Evolutionary conservation across 371 early-diverging fungal species (phyloP).

Genomic region (Batrachochytrium dendrobatidis): DNA sequence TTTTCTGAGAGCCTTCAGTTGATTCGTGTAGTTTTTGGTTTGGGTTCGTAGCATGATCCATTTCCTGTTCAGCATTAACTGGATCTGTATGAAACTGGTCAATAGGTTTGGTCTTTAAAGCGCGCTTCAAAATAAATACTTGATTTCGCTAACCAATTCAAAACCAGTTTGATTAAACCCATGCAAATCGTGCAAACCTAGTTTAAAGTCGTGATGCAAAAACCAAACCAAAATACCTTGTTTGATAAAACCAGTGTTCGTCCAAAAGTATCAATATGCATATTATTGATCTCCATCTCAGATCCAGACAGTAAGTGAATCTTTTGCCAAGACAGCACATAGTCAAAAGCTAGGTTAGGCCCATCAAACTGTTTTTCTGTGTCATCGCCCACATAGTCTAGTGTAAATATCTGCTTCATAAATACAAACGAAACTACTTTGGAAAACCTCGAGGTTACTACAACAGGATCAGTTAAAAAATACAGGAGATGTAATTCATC

Average conservation of each 20-base stretch:
- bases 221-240: no score
- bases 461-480: background rate
- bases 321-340: background rate
- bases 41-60: no score
- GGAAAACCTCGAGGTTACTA: background rate
- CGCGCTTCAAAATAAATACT: no score
- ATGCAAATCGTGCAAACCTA: no score
- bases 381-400: background rate
- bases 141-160: no score
- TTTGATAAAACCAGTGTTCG: background rate
- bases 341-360: background rate
- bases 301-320: background rate
- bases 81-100: no score
- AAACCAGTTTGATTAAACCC: no score
- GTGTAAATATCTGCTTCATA: background rate
- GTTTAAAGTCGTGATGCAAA: no score
- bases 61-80: no score
- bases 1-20: no score
- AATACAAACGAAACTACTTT: background rate
- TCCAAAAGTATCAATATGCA: background rate
- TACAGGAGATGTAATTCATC: background rate
- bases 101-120: no score
- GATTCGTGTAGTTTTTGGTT: no score
- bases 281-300: background rate
- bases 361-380: background rate